phyloP scores from a whole-genome alignment of 331 rosid species.

The Stylosanthes scabra region DNA sequence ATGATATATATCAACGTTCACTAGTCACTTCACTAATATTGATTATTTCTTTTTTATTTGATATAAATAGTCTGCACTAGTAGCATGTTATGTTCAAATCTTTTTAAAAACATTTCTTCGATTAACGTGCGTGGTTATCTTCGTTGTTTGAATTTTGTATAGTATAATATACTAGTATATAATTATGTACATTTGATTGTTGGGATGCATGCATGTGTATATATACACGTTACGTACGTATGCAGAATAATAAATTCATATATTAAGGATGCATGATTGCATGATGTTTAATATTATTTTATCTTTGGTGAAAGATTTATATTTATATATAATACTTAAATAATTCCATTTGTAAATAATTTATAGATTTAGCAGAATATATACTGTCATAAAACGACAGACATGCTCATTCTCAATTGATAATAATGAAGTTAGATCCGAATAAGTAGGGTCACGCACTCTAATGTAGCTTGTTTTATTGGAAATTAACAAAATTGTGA shows the following conservation, averaged over 20 bases:
- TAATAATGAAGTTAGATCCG: constrained; percentile 61
- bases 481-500: constrained; percentile 6
- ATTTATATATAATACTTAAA: constrained; percentile 9
- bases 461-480: constrained; percentile 54
- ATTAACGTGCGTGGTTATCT: not conserved
- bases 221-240: not conserved
- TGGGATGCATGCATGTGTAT: constrained; percentile 1
- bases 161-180: too few species aligned
- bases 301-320: constrained; percentile 21
- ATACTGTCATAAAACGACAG: constrained; percentile 55
- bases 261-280: not conserved
- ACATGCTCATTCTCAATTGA: constrained; percentile 75
- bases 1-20: too few species aligned
- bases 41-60: not conserved
- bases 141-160: too few species aligned
- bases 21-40: too few species aligned
- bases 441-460: constrained; percentile 64
- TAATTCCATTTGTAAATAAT: constrained; percentile 28
- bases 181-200: not conserved
- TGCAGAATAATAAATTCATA: constrained; percentile 2
- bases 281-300: constrained; percentile 1
- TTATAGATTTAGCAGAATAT: constrained; percentile 7
- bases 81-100: not conserved
- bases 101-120: not conserved
- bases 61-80: not conserved